Base-by-base conservation (phyloP, 1,139 yeast genomes). In the Lodderomyces margitis region DNA sequence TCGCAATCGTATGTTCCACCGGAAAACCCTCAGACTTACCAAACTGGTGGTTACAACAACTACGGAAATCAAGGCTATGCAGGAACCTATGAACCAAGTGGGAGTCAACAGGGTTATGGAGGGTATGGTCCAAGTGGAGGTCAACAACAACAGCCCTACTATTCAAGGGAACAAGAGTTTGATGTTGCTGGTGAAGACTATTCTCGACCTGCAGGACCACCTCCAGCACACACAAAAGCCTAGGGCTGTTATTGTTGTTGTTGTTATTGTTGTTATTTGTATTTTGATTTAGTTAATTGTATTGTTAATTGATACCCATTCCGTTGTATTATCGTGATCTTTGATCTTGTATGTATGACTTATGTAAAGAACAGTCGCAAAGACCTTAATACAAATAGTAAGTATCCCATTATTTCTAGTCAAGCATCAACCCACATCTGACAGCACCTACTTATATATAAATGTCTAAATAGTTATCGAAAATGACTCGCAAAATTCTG, bases 191-290 rank as follows among this genome's bases (percentile, higher is more conserved):
- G 11, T 8, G 23, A 27, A 8, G 40, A 39, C 4, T 40, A 40
- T 2, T 36, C 27, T 24, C 33, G 42, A 23, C 48, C 48, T 8
- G 33, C 34, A 6, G 46, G 41, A 16, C 48, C 48, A 3, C 48
- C 48, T 17, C 46, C 46, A 6, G 48, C 45, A n/a, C 44, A 45
- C 33, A 41, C 46, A 11, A 45, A 45, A 21, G 12, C 20, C 14
- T 39, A 38, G 11, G n/a, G n/a, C n/a, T n/a, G 25, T 21, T 8
- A 21, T 8, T 21, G 25, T 21, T 21, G 8, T 21, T 21, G 25
- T 21, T 21, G 11, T 8, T 21, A 21, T 8, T 21, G 8, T 21
- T 21, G 11, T 21, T 21, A 11, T 21, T 21, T 21, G 25, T 21
- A 21, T 8, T 21, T 21, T 8, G 11, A 8, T 8, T 8, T 21